Percentiles rank a stretch among this genome's conserved stretches.
Conservation (phyloP, 108 stramenopile genomes). For the Cylindrotheca closterium region DNA sequence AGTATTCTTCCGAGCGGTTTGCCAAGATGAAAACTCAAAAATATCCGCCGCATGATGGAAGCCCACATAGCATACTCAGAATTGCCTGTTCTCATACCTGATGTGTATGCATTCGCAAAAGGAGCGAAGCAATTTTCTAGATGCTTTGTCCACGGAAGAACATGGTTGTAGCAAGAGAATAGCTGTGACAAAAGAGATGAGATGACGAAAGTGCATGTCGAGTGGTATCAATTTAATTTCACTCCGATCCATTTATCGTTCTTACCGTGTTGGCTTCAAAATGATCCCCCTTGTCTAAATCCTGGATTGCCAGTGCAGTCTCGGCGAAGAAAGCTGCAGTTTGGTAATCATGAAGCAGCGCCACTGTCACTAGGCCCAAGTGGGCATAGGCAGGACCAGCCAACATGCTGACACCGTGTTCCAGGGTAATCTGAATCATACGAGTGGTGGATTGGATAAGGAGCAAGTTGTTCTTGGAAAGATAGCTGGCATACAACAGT, state of each 20-base stretch:
- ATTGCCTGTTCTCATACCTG: neutral
- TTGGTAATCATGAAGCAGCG: neutral
- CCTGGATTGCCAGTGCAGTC: neutral
- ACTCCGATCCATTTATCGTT: too few species aligned
- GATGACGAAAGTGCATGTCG: too few species aligned
- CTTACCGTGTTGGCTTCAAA: neutral
- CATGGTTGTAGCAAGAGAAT: neutral
- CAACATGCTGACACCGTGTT: neutral
- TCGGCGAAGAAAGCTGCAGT: neutral
- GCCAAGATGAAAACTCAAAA: neutral
- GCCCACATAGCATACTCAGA: slow-evolving; percentile 6
- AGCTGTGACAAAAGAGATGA: too few species aligned
- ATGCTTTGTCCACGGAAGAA: neutral
- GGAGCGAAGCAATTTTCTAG: neutral
- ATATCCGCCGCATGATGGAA: neutral
- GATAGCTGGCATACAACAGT: neutral
- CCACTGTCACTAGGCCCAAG: neutral
- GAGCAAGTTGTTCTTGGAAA: neutral
- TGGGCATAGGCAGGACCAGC: neutral
- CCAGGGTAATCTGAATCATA: neutral
- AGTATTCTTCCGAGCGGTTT: neutral
- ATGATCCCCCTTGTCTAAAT: neutral
- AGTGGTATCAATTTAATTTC: too few species aligned
- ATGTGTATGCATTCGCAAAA: neutral
- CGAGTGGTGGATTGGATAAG: neutral